Evolutionary conservation across 352 stramenopile genomes (phyloP).

Genomic region (Globisporangium emineosum): DNA sequence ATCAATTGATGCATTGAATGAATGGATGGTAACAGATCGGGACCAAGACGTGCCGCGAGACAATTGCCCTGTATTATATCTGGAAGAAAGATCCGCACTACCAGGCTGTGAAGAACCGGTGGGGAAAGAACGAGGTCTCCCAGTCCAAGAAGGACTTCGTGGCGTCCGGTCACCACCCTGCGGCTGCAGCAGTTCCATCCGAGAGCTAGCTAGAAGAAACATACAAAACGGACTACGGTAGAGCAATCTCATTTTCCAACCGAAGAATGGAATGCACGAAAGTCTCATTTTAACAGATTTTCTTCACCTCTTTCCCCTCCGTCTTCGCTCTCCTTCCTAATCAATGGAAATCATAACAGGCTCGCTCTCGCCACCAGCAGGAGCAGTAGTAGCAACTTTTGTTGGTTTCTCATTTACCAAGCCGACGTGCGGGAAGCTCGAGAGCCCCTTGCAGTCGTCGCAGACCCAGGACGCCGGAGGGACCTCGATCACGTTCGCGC

Average conservation of each 20-base stretch:
- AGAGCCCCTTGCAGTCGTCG: conserved; percentile 62
- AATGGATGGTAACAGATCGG: conserved; percentile 40
- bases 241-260: neutral
- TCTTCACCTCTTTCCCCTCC: neutral
- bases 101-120: conserved; percentile 76
- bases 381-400: neutral
- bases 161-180: conserved; percentile 9
- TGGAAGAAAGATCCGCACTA: conserved; percentile 89
- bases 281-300: neutral
- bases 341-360: conserved; percentile 72
- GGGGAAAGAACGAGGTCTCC: conserved; percentile 42
- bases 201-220: neutral
- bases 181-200: neutral
- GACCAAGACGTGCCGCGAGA: conserved; percentile 65
- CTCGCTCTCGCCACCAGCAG: conserved; percentile 17
- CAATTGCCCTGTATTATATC: conserved; percentile 85
- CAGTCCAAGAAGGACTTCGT: conserved; percentile 28
- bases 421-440: conserved; percentile 61
- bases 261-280: neutral
- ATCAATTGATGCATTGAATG: conserved; percentile 7
- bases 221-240: neutral
- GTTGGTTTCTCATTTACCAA: conserved; percentile 22
- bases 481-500: conserved; percentile 74
- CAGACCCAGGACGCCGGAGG: conserved; percentile 80
- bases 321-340: conserved; percentile 15